Conservation (phyloP, 805 yeast species). For the Isabelozyma pseudorhagii region DNA sequence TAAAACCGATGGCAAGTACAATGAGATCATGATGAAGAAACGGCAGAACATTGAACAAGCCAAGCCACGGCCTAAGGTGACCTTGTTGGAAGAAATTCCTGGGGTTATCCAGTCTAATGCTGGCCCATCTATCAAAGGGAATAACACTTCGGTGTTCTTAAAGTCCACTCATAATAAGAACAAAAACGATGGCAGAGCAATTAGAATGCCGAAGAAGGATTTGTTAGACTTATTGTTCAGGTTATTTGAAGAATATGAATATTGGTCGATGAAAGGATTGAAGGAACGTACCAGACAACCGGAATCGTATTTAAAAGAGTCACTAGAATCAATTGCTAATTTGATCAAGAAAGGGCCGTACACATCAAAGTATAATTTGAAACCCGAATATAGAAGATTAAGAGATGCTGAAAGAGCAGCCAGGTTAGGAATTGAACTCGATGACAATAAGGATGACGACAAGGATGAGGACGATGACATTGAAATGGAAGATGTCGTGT, state of each 20-base stretch:
- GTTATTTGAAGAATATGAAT: slow-evolving; percentile 90
- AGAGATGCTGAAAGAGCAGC: slow-evolving; percentile 75
- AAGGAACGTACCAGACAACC: slow-evolving; percentile 95
- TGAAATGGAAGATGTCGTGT: slow-evolving; percentile 69
- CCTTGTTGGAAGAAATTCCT: slow-evolving; percentile 73
- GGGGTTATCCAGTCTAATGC: slow-evolving; percentile 87
- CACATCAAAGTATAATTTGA: slow-evolving; percentile 84
- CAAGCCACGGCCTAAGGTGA: slow-evolving; percentile 59
- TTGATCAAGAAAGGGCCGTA: slow-evolving; percentile 94
- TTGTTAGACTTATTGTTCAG: slow-evolving; percentile 83
- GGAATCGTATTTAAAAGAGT: slow-evolving; percentile 86
- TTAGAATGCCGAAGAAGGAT: slow-evolving; percentile 90
- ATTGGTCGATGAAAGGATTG: slow-evolving; percentile 93
- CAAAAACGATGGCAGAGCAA: slow-evolving; percentile 81
- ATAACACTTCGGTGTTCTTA: slow-evolving; percentile 68
- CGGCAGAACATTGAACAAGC: slow-evolving; percentile 49
- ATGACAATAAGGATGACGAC: slow-evolving; percentile 37
- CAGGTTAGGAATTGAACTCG: slow-evolving; percentile 49
- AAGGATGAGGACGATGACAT: slow-evolving; percentile 67
- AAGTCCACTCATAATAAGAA: slow-evolving; percentile 34
- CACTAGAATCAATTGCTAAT: slow-evolving; percentile 83
- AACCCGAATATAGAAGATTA: slow-evolving; percentile 83
- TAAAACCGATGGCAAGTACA: slow-evolving; percentile 66
- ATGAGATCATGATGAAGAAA: slow-evolving; percentile 51
- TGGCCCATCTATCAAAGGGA: slow-evolving; percentile 73